Conservation (phyloP, 2,329 filamentous ascomycete species). For the Colletotrichum eremochloae region DNA sequence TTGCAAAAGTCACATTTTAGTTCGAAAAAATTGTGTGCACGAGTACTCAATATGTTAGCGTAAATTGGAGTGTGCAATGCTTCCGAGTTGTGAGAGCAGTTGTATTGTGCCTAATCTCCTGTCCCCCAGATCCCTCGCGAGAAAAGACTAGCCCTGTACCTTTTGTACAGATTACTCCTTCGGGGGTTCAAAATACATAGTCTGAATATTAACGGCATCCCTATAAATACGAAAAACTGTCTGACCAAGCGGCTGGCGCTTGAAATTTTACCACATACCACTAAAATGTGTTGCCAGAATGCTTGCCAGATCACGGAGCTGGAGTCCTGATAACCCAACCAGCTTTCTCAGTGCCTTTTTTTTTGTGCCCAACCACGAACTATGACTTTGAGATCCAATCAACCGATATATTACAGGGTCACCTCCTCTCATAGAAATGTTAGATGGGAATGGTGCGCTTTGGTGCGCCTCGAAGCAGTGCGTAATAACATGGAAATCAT, state of each 20-base stretch:
- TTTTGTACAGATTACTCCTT: not conserved
- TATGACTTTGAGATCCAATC: too few species aligned
- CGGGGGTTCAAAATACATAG: not conserved
- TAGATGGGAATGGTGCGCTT: not conserved
- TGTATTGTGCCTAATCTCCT: not conserved
- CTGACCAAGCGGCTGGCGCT: not conserved
- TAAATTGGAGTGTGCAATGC: not conserved
- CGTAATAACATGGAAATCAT: not conserved
- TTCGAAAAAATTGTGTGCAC: too few species aligned
- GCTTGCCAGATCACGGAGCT: too few species aligned
- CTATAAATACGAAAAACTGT: not conserved
- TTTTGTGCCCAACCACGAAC: too few species aligned
- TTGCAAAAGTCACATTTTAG: not conserved
- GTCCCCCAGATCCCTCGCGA: not conserved
- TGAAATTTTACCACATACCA: not conserved
- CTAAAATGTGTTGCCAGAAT: too few species aligned
- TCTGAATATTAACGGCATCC: rapidly evolving
- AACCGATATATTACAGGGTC: too few species aligned
- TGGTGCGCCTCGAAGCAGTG: too few species aligned
- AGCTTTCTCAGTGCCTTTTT: too few species aligned
- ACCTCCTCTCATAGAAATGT: too few species aligned
- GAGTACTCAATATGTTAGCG: too few species aligned
- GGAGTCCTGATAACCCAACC: too few species aligned
- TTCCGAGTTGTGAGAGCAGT: not conserved
- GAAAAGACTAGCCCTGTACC: not conserved